Percentiles rank a stretch among this genome's conserved stretches.
phyloP scores from a whole-genome alignment of 371 early-diverging fungal species.

The Zychaea mexicana region DNA sequence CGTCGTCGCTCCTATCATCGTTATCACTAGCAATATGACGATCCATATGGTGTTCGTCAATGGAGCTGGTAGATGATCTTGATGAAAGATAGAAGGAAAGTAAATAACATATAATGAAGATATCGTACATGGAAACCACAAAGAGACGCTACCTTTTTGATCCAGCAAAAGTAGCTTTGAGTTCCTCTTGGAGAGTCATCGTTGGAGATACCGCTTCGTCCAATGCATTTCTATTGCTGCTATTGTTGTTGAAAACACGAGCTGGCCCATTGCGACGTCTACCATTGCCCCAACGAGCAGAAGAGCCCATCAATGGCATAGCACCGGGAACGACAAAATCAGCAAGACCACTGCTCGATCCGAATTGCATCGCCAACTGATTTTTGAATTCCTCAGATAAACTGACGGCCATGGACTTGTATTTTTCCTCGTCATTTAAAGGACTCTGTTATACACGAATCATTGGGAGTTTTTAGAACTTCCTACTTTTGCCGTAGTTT shows the following conservation, averaged over 20 bases:
- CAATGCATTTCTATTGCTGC: too few species aligned
- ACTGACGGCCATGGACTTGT: conserved; percentile 42
- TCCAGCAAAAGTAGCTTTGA: conserved; percentile 8
- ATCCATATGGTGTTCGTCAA: not conserved
- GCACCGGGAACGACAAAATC: conserved; percentile 46
- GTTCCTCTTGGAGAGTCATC: conserved; percentile 15
- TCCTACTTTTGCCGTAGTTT: not conserved
- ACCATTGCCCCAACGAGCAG: conserved; percentile 33
- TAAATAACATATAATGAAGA: not conserved
- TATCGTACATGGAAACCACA: too few species aligned
- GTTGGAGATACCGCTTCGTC: conserved; percentile 4
- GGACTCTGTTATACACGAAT: too few species aligned
- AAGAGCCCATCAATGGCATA: conserved; percentile 50
- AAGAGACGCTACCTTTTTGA: conserved; percentile 2
- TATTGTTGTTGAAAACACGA: not conserved
- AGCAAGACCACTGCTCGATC: conserved; percentile 40
- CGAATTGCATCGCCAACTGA: conserved; percentile 48
- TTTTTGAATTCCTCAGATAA: conserved; percentile 50
- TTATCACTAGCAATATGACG: not conserved
- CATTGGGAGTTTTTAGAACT: too few species aligned
- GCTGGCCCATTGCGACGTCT: conserved; percentile 24
- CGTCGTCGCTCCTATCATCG: not conserved
- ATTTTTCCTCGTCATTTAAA: conserved; percentile 27
- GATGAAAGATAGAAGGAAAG: not conserved
- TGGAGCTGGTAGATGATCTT: not conserved